Percentiles rank a stretch among this genome's conserved stretches.
These are phyloP conservation scores for Backusella macrospora DNA, from an alignment of 192 early-diverging fungal genomes.

Conservation along the genomic window DNA sequence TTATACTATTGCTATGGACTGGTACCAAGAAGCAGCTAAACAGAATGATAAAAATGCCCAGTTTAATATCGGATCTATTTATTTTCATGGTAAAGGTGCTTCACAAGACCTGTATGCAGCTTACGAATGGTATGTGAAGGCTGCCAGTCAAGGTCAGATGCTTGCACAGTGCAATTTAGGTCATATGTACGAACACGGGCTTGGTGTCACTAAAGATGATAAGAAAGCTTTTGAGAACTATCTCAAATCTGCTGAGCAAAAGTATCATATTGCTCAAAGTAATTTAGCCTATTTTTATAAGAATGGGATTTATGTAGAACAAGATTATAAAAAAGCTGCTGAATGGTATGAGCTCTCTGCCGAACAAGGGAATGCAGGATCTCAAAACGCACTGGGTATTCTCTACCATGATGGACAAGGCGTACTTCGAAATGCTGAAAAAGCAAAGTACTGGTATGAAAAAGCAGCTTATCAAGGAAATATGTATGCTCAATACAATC, in stretches of 20 bases:
- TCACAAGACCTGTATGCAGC: slow-evolving; percentile 21
- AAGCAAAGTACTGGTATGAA: slow-evolving; percentile 72
- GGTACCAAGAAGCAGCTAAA: slow-evolving; percentile 39
- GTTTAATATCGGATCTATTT: slow-evolving; percentile 30
- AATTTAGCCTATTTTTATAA: slow-evolving; percentile 87
- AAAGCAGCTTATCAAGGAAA: slow-evolving; percentile 64
- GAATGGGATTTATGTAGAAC: slow-evolving; percentile 81
- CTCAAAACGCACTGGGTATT: slow-evolving; percentile 76
- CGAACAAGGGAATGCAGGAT: slow-evolving; percentile 58
- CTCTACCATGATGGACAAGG: slow-evolving; percentile 77
- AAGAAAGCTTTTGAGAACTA: slow-evolving; percentile 71
- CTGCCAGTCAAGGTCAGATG: slow-evolving; percentile 31
- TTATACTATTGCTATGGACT: slow-evolving; percentile 35
- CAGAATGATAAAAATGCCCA: slow-evolving; percentile 32
- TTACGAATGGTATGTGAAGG: slow-evolving; percentile 39
- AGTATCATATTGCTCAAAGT: slow-evolving; percentile 74
- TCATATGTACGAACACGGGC: slow-evolving; percentile 33
- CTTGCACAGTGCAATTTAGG: slow-evolving; percentile 37
- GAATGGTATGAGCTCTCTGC: slow-evolving; percentile 79
- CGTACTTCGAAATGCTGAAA: slow-evolving; percentile 54
- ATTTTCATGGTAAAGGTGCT: slow-evolving; percentile 35
- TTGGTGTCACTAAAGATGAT: slow-evolving; percentile 61
- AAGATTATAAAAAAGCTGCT: slow-evolving; percentile 62
- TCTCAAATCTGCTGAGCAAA: slow-evolving; percentile 55
- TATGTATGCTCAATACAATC: slow-evolving; percentile 68